phyloP scores from a whole-genome alignment of 1,284 basidiomycete species.

The Grifola frondosa region DNA sequence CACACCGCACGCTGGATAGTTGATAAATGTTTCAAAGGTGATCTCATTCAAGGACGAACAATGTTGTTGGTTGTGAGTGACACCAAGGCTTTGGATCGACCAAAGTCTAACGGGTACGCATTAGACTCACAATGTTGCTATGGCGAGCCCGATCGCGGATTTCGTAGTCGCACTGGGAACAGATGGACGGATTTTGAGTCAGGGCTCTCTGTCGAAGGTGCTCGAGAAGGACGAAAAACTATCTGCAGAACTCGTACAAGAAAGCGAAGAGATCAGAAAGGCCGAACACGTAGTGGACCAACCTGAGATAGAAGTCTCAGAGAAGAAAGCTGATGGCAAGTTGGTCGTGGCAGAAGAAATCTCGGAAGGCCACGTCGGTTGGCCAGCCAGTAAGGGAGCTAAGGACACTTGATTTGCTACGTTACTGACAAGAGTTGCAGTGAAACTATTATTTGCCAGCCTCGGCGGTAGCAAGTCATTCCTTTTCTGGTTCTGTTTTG shows the following conservation, averaged over 20 bases:
- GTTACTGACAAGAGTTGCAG: conserved; percentile 13
- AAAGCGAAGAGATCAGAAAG: conserved; percentile 40
- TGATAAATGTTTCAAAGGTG: conserved; percentile 71
- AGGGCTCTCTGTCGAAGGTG: conserved; percentile 45
- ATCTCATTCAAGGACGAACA: conserved; percentile 66
- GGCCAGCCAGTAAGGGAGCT: conserved; percentile 36
- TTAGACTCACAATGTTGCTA: conserved; percentile 43
- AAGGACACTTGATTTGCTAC: too few relatives aligned
- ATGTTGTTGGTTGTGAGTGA: conserved; percentile 65
- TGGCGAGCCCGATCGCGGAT: conserved; percentile 59
- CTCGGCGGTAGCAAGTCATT: conserved; percentile 31
- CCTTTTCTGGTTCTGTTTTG: conserved; percentile 35
- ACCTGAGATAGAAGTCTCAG: conserved; percentile 18
- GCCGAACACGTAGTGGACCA: conserved; percentile 39
- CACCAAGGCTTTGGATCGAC: neutral
- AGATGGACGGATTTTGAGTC: conserved; percentile 48
- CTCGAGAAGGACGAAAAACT: conserved; percentile 37
- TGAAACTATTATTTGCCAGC: conserved; percentile 27
- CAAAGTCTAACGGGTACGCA: neutral
- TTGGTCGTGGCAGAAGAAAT: conserved; percentile 61
- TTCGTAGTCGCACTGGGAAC: conserved; percentile 58
- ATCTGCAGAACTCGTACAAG: conserved; percentile 36
- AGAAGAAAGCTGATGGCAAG: conserved; percentile 39
- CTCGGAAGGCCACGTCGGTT: conserved; percentile 54
- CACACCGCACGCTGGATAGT: conserved; percentile 78